These are phyloP conservation scores for Penicillium fimorum DNA, from an alignment of 495 filamentous ascomycete species.

Conservation along the genomic window DNA sequence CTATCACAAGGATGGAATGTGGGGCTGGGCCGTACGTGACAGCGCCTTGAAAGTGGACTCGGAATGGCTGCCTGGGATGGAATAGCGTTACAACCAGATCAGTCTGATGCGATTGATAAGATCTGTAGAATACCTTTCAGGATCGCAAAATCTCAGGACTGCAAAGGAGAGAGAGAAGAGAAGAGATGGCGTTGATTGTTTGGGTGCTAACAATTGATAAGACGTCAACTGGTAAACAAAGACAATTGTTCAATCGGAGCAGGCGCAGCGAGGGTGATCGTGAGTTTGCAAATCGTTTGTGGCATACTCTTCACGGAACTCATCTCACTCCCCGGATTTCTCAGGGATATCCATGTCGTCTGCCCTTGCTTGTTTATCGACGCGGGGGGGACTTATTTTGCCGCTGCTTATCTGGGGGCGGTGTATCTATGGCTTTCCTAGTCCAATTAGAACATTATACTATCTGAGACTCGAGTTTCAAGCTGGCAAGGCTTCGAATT, in stretches of 20 bases:
- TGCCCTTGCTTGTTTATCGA: constrained; percentile 39
- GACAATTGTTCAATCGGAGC: background rate
- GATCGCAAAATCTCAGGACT: background rate
- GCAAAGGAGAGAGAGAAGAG: background rate
- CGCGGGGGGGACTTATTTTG: constrained; percentile 38
- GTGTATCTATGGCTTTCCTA: constrained; percentile 2
- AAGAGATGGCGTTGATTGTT: background rate
- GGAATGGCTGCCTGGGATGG: background rate
- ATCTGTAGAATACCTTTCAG: background rate
- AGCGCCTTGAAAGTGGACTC: background rate
- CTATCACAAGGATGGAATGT: background rate
- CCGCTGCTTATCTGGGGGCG: constrained; percentile 24
- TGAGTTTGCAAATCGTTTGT: background rate
- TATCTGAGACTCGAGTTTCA: background rate
- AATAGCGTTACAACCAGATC: background rate
- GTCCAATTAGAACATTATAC: constrained; percentile 1
- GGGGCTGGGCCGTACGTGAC: background rate
- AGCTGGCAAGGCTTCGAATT: background rate
- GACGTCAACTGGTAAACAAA: constrained; percentile 5
- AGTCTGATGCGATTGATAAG: background rate
- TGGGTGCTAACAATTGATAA: constrained; percentile 2
- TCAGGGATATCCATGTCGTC: constrained; percentile 1
- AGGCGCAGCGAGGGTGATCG: background rate
- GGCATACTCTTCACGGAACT: background rate
- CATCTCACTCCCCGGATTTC: background rate